Evolutionary conservation across 1,284 basidiomycete genomes (phyloP).

Genomic region (Pascua guehoae): DNA sequence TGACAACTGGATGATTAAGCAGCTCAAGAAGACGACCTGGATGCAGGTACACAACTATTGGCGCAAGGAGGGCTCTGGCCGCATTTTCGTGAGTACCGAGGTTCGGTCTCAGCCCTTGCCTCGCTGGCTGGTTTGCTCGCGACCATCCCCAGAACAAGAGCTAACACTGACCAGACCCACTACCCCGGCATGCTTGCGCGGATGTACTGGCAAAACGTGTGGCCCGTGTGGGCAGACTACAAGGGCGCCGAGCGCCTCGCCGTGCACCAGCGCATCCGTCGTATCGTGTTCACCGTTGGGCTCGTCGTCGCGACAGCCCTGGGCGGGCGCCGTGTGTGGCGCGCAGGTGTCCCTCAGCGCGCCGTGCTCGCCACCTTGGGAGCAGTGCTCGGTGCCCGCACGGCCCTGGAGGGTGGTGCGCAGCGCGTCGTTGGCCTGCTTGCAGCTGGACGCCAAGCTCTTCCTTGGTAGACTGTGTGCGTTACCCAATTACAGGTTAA

Average conservation of each 20-base stretch:
- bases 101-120: too few relatives aligned
- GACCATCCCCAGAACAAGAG: background rate
- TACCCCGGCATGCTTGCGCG: conserved; percentile 10
- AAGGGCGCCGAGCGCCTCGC: conserved; percentile 8
- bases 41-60: conserved; percentile 11
- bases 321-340: background rate
- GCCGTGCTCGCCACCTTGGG: too few relatives aligned
- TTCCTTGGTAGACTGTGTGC: too few relatives aligned
- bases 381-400: too few relatives aligned
- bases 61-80: conserved; percentile 14
- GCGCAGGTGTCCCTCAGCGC: too few relatives aligned
- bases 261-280: background rate
- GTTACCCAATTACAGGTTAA: too few relatives aligned
- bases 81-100: conserved; percentile 6
- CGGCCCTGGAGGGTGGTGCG: too few relatives aligned
- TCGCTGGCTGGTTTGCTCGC: background rate
- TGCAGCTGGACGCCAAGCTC: too few relatives aligned
- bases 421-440: too few relatives aligned
- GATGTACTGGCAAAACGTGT: conserved; percentile 9
- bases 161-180: conserved; percentile 1
- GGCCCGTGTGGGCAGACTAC: conserved; percentile 11
- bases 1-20: conserved; percentile 20
- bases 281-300: background rate
- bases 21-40: conserved; percentile 16
- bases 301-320: background rate